Base-by-base conservation (phyloP, 2,329 filamentous ascomycete genomes). In the Clonostachys byssicola region DNA sequence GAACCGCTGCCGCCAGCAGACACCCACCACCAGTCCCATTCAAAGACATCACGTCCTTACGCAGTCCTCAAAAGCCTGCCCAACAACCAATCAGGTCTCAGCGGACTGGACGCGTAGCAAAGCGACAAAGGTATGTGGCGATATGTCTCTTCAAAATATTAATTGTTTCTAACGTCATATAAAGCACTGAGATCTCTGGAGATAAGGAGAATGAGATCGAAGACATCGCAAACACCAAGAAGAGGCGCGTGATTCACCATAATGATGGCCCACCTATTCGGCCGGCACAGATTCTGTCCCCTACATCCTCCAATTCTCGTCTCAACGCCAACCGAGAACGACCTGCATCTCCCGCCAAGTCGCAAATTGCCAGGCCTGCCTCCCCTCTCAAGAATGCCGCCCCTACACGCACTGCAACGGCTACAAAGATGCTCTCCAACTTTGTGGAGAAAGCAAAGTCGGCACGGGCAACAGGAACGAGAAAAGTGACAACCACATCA, bases 261-360 rank as follows among this genome's bases (percentile, higher is more conserved):
- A 70, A 68, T 49, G 73, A 68, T 23, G 52, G 64, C 51, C 56
- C 67, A 54, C 49, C 51, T 43, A 57, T 66, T 39, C 61, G 61
- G 53, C 65, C 80, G 51, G 68, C 75, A 44, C 76, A 86, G 63
- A 78, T 95, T 36, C 74, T 95, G 4, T 95, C 91, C 2, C 90
- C 90, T 3, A 86, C 88, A 45, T 92, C 89, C 0, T 85, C 86
- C 49, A 95, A 95, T 60, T 87, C 88, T 6, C 83, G 88, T 45
- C 76, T 87, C 49, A 62, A 64, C 17, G 78, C 81, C 43, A 70
- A 64, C 54, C 23, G 23, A 30, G 23, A 30, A 30, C 64, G 72
- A 9, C 67, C 71, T 3, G 60, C 61, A 6, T 79, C 81, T n/a
- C 76, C 80, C 13, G 64, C 69, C 20, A 85, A 86, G 59, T 73